Percentiles rank a stretch among this genome's conserved stretches.
Evolutionary conservation across 2,329 filamentous ascomycete species (phyloP).

Genomic region (Cryphonectria radicalis): DNA sequence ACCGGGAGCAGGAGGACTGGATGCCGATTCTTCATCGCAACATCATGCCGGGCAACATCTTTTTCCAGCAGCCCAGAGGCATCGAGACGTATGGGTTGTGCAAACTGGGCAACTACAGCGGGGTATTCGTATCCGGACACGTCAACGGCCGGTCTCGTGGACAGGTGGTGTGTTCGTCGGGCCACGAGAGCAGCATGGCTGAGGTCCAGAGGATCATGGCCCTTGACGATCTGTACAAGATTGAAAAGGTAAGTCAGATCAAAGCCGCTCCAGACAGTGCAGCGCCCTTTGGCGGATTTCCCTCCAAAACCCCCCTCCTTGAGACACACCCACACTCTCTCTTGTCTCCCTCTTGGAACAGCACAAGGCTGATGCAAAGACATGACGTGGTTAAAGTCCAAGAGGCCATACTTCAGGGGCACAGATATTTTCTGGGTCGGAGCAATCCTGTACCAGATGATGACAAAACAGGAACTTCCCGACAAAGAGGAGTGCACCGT

Average conservation of each 20-base stretch:
- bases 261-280: not conserved
- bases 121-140: slow-evolving; percentile 47
- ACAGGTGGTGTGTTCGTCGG: slow-evolving; percentile 34
- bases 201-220: slow-evolving; percentile 32
- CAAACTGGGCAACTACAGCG: slow-evolving; percentile 55
- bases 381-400: slow-evolving; percentile 31
- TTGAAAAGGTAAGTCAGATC: slow-evolving; percentile 19
- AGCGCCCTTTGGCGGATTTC: not conserved
- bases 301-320: too few relatives aligned
- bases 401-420: slow-evolving; percentile 42
- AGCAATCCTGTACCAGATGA: slow-evolving; percentile 47
- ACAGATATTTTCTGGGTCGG: slow-evolving; percentile 47
- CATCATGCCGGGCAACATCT: slow-evolving; percentile 53
- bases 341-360: not conserved
- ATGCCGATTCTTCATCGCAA: slow-evolving; percentile 55
- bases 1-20: slow-evolving; percentile 41
- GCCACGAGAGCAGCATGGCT: slow-evolving; percentile 23
- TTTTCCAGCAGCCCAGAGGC: slow-evolving; percentile 52
- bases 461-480: slow-evolving; percentile 40
- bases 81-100: slow-evolving; percentile 57
- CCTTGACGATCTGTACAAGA: slow-evolving; percentile 21
- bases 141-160: slow-evolving; percentile 27
- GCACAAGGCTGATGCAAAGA: not conserved
- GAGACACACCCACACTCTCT: too few relatives aligned
- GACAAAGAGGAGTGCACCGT: slow-evolving; percentile 37